Conservation (phyloP, 305 asterid species). For the Fraxinus floribunda region DNA sequence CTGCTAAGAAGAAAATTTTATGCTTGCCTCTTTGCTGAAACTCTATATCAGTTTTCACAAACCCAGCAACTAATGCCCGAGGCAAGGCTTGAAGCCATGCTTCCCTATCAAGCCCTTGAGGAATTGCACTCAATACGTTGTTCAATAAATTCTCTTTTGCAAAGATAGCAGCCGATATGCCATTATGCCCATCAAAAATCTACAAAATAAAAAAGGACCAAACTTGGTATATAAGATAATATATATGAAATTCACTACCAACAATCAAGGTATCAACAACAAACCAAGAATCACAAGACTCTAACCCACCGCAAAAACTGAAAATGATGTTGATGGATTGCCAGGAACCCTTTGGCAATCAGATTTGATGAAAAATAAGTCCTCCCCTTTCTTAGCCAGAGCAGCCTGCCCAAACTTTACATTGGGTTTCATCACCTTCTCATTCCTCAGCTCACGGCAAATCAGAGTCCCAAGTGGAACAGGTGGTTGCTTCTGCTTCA, state of each 20-base stretch:
- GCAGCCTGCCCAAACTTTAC: conserved; percentile 77
- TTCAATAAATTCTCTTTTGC: conserved; percentile 79
- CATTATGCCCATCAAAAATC: conserved; percentile 99
- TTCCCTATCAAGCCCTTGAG: conserved; percentile 64
- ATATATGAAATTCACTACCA: neutral
- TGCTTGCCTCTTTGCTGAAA: conserved; percentile 80
- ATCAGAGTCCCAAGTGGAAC: conserved; percentile 80
- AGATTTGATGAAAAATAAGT: conserved; percentile 62
- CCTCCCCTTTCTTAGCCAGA: conserved; percentile 75
- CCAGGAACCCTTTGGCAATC: conserved; percentile 73
- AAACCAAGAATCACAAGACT: neutral
- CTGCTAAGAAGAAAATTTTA: neutral
- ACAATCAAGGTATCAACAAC: conserved; percentile 10
- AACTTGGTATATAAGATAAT: conserved; percentile 22
- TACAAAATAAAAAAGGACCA: conserved; percentile 20
- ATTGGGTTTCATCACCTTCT: conserved; percentile 70
- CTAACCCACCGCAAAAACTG: conserved; percentile 71
- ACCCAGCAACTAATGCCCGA: conserved; percentile 88
- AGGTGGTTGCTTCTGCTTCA: conserved; percentile 66
- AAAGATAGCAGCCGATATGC: conserved; percentile 95
- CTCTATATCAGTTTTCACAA: conserved; percentile 89
- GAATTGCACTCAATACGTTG: conserved; percentile 82
- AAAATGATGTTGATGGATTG: conserved; percentile 59
- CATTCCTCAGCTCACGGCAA: conserved; percentile 78
- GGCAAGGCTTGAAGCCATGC: conserved; percentile 95